A percentile compares a stretch with the other conserved stretches of the same genome.
Evolutionary conservation across 208 protist genomes (phyloP).

Genomic region (Trypanosoma conorhini): DNA sequence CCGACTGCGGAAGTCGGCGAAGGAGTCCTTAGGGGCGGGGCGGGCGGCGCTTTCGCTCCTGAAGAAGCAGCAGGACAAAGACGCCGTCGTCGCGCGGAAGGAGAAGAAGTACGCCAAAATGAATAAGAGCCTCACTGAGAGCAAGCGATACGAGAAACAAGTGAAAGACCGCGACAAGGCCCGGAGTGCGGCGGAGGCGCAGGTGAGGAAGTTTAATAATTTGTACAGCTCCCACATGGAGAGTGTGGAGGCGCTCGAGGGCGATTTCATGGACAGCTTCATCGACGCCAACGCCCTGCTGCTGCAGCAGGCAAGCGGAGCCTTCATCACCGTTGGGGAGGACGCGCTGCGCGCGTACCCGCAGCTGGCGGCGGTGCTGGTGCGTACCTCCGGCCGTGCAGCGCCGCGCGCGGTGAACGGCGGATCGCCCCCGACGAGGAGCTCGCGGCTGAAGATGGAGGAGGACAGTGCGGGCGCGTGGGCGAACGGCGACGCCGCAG

Average conservation of each 20-base stretch:
- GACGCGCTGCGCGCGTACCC: neutral
- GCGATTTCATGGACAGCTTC: slow-evolving; percentile 51
- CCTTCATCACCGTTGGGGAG: neutral
- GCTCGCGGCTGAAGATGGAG: neutral
- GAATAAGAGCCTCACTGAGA: slow-evolving; percentile 37
- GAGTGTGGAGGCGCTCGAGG: slow-evolving; percentile 36
- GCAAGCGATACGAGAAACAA: slow-evolving; percentile 55
- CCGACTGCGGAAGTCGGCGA: slow-evolving; percentile 32
- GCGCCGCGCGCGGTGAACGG: neutral
- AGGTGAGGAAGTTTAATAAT: slow-evolving; percentile 35
- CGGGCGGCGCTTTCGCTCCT: slow-evolving; percentile 24
- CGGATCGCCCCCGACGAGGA: neutral
- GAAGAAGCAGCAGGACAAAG: slow-evolving; percentile 27
- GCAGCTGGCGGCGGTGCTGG: neutral
- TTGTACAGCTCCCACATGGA: slow-evolving; percentile 50
- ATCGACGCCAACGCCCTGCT: slow-evolving; percentile 43
- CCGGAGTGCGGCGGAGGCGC: slow-evolving; percentile 29
- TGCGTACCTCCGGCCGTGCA: neutral
- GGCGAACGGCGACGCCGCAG: neutral
- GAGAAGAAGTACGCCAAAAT: slow-evolving; percentile 47
- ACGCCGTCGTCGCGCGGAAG: slow-evolving; percentile 41
- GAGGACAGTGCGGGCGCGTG: no score
- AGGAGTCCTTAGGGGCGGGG: slow-evolving; percentile 32
- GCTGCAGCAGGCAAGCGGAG: neutral
- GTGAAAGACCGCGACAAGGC: slow-evolving; percentile 20